Percentiles rank a stretch among this genome's conserved stretches.
Conservation (phyloP, 768 basidiomycete species). For the Pilatotrama ljubarskyi region DNA sequence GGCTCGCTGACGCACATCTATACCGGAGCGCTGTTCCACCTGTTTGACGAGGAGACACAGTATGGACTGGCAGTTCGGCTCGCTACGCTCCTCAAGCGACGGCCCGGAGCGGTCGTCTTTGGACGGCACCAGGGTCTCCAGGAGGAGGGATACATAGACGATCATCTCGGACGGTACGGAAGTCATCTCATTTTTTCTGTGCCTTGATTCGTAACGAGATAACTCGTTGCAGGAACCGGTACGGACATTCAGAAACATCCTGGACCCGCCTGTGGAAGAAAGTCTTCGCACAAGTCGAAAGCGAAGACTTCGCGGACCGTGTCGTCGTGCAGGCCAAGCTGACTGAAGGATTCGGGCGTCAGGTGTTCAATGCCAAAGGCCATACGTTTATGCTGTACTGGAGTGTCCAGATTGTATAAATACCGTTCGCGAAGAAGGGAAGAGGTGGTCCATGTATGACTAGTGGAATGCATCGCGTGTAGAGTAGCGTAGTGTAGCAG, state of each 20-base stretch:
- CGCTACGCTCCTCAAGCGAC: constrained; percentile 25
- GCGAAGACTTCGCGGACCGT: constrained; percentile 23
- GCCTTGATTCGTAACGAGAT: background rate
- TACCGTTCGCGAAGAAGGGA: background rate
- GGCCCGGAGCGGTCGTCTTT: constrained; percentile 32
- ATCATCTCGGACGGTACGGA: constrained; percentile 28
- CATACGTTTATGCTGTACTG: constrained; percentile 28
- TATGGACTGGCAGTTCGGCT: constrained; percentile 33
- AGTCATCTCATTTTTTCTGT: background rate
- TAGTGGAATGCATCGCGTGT: no score
- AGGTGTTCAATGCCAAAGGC: background rate
- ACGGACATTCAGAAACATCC: constrained; percentile 33
- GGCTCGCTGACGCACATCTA: constrained; percentile 33
- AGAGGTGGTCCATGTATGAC: background rate
- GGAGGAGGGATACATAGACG: constrained; percentile 31
- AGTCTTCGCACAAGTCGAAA: constrained; percentile 28
- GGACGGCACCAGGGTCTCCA: constrained; percentile 34
- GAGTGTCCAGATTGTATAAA: constrained; percentile 29
- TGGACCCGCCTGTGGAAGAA: constrained; percentile 34
- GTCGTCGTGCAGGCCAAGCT: constrained; percentile 26
- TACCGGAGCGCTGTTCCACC: constrained; percentile 37
- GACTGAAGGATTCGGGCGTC: constrained; percentile 9
- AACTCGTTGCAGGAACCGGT: constrained; percentile 24
- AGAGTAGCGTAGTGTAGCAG: no score
- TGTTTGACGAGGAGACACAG: constrained; percentile 37